Conservation (phyloP, 148 eudicot genomes). For the Chenopodium berlandieri region DNA sequence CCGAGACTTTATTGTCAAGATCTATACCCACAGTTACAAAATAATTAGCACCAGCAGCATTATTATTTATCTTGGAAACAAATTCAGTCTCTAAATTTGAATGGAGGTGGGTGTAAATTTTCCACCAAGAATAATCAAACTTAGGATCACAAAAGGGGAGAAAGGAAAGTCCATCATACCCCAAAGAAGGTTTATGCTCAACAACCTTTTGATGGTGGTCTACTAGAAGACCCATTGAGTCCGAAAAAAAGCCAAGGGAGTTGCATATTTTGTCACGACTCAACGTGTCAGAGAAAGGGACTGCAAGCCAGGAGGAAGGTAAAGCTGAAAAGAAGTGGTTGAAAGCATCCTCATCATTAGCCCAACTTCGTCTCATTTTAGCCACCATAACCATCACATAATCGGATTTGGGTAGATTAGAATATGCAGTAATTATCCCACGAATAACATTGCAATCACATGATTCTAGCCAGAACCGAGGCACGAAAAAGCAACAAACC, state of each 20-base stretch:
- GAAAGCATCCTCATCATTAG: not conserved
- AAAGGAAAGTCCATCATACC: no score
- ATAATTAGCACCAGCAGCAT: no score
- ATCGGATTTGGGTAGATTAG: not conserved
- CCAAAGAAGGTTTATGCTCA: not conserved
- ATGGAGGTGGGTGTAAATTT: not conserved
- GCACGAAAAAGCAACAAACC: conserved; percentile 11
- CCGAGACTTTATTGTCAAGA: not conserved
- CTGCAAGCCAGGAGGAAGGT: conserved; percentile 12
- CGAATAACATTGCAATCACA: no score
- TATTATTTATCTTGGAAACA: not conserved
- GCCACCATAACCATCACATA: conserved; percentile 11
- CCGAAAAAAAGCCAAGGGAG: not conserved
- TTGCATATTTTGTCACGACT: conserved; percentile 1
- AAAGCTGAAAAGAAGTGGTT: conserved; percentile 8
- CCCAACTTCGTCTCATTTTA: conserved; percentile 3
- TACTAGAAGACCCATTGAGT: not conserved
- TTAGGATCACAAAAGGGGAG: no score
- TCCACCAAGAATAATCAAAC: no score
- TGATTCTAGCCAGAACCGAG: not conserved
- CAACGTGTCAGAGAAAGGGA: not conserved
- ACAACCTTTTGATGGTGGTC: not conserved
- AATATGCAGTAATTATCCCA: no score
- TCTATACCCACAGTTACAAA: no score
- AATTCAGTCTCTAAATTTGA: not conserved